A percentile compares a stretch with the other conserved stretches of the same genome.
These are phyloP conservation scores for Dioscorea zingiberensis DNA, from an alignment of 106 monocot species.

Conservation along the genomic window DNA sequence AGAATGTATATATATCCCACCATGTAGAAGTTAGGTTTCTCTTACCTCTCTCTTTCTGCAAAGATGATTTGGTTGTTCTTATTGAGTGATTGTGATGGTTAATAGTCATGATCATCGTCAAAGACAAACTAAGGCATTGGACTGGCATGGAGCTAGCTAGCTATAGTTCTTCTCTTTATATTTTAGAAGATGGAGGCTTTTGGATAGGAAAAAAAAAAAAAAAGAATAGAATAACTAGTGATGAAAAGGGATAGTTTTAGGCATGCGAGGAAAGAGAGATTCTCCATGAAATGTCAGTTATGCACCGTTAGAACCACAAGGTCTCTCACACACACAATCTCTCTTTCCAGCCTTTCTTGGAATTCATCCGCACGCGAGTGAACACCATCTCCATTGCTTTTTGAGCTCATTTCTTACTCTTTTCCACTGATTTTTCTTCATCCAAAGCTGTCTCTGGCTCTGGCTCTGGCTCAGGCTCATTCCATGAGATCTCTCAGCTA, in stretches of 20 bases:
- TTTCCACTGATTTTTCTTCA: slow-evolving; percentile 1
- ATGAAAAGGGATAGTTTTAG: slow-evolving; percentile 6
- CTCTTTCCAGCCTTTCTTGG: slow-evolving; percentile 14
- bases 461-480: background rate
- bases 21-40: background rate
- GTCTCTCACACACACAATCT: too few relatives aligned
- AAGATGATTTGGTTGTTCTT: background rate
- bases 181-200: background rate
- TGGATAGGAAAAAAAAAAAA: background rate
- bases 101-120: background rate
- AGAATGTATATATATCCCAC: too few relatives aligned
- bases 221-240: background rate
- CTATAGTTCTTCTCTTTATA: background rate
- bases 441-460: slow-evolving; percentile 8
- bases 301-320: background rate
- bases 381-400: background rate
- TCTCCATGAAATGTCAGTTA: slow-evolving; percentile 16
- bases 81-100: background rate
- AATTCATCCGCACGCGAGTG: slow-evolving; percentile 16
- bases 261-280: slow-evolving; percentile 38
- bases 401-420: background rate
- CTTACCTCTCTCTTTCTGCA: background rate
- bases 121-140: background rate
- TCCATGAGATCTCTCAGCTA: background rate
- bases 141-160: background rate